phyloP scores from a whole-genome alignment of 345 rosid species.

The Euphorbia pulcherrima region DNA sequence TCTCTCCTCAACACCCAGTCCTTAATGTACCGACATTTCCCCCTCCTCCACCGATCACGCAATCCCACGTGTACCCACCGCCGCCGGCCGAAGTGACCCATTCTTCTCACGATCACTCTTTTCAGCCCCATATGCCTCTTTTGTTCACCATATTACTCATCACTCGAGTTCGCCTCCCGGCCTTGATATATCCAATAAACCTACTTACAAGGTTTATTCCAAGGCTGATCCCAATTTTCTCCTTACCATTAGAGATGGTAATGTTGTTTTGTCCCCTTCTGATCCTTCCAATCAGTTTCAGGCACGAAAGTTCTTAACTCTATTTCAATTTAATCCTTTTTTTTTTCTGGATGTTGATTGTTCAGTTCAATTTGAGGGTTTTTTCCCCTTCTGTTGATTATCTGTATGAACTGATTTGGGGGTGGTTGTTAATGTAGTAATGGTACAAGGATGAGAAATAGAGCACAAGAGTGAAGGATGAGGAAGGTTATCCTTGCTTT shows the following conservation, averaged over 20 bases:
- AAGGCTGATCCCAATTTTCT: constrained; percentile 55
- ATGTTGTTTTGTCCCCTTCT: constrained; percentile 55
- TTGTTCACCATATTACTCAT: constrained; percentile 31
- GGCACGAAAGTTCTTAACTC: constrained; percentile 25
- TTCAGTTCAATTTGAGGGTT: no score
- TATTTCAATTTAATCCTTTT: constrained; percentile 1
- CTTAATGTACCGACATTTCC: constrained; percentile 14
- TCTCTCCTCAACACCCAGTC: constrained; percentile 20
- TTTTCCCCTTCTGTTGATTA: neutral
- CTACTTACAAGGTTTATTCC: constrained; percentile 51
- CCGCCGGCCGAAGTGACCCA: constrained; percentile 43
- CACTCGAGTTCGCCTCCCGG: constrained; percentile 28
- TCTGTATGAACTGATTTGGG: neutral
- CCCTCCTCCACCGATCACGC: constrained; percentile 6
- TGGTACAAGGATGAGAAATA: constrained; percentile 90
- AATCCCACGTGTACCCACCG: constrained; percentile 26
- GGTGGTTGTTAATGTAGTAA: constrained; percentile 39
- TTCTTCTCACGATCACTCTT: constrained; percentile 38
- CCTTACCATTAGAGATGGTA: constrained; percentile 56
- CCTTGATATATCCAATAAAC: constrained; percentile 39
- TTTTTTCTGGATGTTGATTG: neutral
- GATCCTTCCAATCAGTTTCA: constrained; percentile 58
- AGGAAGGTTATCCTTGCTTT: constrained; percentile 71
- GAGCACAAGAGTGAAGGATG: constrained; percentile 77
- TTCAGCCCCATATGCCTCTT: constrained; percentile 38